Evolutionary conservation across 2,329 filamentous ascomycete species (phyloP).

Genomic region (Aureobasidium namibiae): DNA sequence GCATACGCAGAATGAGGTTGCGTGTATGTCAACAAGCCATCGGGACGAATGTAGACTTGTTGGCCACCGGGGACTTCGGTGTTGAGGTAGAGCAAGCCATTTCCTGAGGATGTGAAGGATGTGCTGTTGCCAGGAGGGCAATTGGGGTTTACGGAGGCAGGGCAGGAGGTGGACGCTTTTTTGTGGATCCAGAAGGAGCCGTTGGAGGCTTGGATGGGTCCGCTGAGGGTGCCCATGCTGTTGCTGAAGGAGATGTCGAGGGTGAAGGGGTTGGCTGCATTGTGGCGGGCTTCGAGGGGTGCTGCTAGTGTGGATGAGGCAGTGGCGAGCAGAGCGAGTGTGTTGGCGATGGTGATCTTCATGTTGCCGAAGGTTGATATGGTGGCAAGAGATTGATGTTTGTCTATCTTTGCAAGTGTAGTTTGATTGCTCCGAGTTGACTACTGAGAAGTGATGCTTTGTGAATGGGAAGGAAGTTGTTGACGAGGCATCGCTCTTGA

Average conservation of each 20-base stretch:
- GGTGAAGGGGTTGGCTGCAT: conserved; percentile 1
- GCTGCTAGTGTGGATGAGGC: neutral
- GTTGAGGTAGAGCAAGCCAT: conserved; percentile 17
- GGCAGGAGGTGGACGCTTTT: conserved; percentile 24
- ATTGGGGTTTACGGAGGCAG: conserved; percentile 15
- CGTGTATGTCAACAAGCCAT: conserved; percentile 25
- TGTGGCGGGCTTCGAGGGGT: conserved; percentile 9
- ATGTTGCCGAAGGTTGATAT: neutral
- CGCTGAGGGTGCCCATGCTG: neutral
- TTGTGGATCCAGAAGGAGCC: conserved; percentile 25
- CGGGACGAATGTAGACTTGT: conserved; percentile 24
- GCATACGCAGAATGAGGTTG: conserved; percentile 20
- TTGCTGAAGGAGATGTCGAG: conserved; percentile 13
- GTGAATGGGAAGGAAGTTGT: neutral
- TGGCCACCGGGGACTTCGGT: conserved; percentile 24
- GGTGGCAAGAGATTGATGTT: neutral
- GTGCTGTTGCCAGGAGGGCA: conserved; percentile 19
- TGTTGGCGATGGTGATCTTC: neutral
- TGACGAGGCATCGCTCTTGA: neutral
- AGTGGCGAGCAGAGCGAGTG: neutral
- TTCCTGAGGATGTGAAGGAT: conserved; percentile 15
- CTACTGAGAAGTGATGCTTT: neutral
- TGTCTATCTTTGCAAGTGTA: neutral
- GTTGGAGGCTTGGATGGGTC: conserved; percentile 19
- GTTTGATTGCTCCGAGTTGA: neutral